phyloP scores from a whole-genome alignment of 2,329 filamentous ascomycete genomes.

The Domatiomyces catenatus region DNA sequence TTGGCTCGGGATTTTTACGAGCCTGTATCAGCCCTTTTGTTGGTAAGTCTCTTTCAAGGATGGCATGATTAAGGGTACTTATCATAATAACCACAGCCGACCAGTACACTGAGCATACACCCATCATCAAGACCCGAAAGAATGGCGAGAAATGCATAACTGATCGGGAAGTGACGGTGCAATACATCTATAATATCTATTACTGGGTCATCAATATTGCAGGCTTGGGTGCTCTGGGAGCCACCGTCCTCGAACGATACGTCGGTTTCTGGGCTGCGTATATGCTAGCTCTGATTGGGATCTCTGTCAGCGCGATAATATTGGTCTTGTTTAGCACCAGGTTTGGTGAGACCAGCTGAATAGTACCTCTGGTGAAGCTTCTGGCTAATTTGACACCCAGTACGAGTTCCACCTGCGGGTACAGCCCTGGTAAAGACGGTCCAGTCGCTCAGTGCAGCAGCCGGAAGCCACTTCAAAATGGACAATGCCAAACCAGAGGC shows the following conservation, averaged over 20 bases:
- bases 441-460: background rate
- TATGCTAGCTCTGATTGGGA: constrained; percentile 25
- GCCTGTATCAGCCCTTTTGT: background rate
- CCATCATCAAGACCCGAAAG: constrained; percentile 27
- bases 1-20: background rate
- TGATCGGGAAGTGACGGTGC: constrained; percentile 50
- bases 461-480: background rate
- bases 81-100: constrained; percentile 31
- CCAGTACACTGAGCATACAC: constrained; percentile 46
- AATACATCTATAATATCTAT: constrained; percentile 59
- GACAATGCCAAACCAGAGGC: background rate
- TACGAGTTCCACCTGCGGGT: background rate
- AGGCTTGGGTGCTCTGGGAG: constrained; percentile 51
- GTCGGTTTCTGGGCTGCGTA: constrained; percentile 53
- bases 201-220: constrained; percentile 61
- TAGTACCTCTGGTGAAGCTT: background rate
- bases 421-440: background rate
- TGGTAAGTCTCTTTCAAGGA: background rate
- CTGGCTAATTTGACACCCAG: background rate
- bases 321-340: background rate
- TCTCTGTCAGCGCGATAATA: background rate
- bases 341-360: background rate
- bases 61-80: background rate
- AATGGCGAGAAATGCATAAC: constrained; percentile 45
- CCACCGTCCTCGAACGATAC: constrained; percentile 51